These are phyloP conservation scores for Fusarium euwallaceae DNA, from an alignment of 2,329 filamentous ascomycete genomes.

Conservation along the genomic window DNA sequence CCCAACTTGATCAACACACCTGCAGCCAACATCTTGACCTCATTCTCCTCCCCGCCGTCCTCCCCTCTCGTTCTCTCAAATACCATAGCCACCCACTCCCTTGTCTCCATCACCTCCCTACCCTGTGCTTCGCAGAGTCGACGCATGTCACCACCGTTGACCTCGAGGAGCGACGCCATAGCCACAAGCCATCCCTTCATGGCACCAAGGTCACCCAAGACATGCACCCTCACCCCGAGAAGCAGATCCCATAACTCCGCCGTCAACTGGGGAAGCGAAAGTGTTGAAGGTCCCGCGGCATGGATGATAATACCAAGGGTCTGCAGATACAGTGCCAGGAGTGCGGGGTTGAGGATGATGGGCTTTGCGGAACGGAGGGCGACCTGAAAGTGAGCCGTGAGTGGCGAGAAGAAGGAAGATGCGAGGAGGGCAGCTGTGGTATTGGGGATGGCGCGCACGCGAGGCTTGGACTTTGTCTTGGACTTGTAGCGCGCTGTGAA, in stretches of 20 bases:
- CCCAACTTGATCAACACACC: conserved; percentile 82
- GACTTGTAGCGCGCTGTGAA: conserved; percentile 75
- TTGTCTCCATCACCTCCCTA: conserved; percentile 84
- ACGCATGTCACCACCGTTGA: conserved; percentile 80
- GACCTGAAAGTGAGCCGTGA: conserved; percentile 84
- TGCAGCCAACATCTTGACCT: conserved; percentile 82
- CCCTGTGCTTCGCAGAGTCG: conserved; percentile 80
- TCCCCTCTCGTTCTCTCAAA: conserved; percentile 73
- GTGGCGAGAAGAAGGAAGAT: conserved; percentile 85
- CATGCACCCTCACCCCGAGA: conserved; percentile 73
- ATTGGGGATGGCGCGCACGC: conserved; percentile 75
- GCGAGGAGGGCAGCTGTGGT: conserved; percentile 82
- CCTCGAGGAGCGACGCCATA: conserved; percentile 83
- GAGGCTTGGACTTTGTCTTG: conserved; percentile 52
- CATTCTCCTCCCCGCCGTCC: conserved; percentile 77
- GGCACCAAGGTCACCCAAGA: conserved; percentile 73
- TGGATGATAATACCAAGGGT: conserved; percentile 88
- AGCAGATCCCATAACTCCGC: conserved; percentile 88
- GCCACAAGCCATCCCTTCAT: conserved; percentile 83
- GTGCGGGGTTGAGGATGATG: conserved; percentile 78
- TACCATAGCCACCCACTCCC: conserved; percentile 85
- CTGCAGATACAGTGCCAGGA: conserved; percentile 85
- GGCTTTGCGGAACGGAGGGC: conserved; percentile 65
- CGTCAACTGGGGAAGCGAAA: conserved; percentile 83
- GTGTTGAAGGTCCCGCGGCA: conserved; percentile 83